A percentile compares a stretch with the other conserved stretches of the same genome.
Evolutionary conservation across 2,329 filamentous ascomycete species (phyloP).

Genomic region (Pseudocercospora musae): DNA sequence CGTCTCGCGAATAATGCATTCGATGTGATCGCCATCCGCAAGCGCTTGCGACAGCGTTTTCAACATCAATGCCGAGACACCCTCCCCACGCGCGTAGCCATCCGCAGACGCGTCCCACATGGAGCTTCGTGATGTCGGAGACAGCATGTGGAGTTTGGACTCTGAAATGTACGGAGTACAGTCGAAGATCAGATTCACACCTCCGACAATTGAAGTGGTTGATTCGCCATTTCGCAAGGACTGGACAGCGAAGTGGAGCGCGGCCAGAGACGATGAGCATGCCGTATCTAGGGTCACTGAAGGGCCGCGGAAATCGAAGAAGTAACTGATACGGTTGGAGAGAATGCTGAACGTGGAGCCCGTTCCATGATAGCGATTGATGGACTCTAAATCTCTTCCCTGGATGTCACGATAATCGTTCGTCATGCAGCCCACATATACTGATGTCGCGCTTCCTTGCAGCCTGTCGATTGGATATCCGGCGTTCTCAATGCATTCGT

Average conservation of each 20-base stretch:
- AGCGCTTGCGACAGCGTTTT: conserved; percentile 52
- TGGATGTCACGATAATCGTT: conserved; percentile 25
- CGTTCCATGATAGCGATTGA: conserved; percentile 23
- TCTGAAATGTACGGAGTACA: conserved; percentile 13
- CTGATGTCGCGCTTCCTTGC: conserved; percentile 20
- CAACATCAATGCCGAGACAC: conserved; percentile 49
- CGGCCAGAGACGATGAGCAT: conserved; percentile 44
- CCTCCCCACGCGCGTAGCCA: conserved; percentile 55
- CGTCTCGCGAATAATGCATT: conserved; percentile 39
- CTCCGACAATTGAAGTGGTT: conserved; percentile 19
- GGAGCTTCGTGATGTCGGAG: conserved; percentile 28
- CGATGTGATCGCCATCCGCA: conserved; percentile 45
- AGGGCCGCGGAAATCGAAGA: conserved; percentile 26
- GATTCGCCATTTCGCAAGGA: conserved; percentile 32
- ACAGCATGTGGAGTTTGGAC: conserved; percentile 22
- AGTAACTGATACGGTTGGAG: conserved; percentile 27
- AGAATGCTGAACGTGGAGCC: conserved; percentile 23
- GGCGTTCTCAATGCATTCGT: conserved; percentile 23
- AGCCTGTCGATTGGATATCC: conserved; percentile 17
- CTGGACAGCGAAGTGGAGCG: conserved; percentile 35
- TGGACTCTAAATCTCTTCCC: conserved; percentile 20
- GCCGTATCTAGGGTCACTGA: conserved; percentile 42
- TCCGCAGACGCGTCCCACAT: conserved; percentile 42
- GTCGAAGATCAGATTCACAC: conserved; percentile 31
- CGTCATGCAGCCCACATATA: conserved; percentile 26